Evolutionary conservation across 2,329 filamentous ascomycete genomes (phyloP), one percentile per base, ranked within the genome.

Genomic region (Camillea tinctor): DNA sequence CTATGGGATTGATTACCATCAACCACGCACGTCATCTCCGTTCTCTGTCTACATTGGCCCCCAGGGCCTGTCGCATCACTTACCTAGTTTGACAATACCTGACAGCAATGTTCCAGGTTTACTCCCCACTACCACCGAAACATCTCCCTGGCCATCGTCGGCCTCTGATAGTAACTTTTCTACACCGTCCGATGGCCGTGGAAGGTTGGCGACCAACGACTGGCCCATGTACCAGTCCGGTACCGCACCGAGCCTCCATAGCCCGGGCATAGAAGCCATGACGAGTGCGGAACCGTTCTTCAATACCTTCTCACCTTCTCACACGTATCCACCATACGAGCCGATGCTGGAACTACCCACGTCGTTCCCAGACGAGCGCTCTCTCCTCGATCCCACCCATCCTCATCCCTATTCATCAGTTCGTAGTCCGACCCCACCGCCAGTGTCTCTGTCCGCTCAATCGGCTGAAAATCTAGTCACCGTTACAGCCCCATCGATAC

Each of bases 401-500:
- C 60, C 75, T 44, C 72, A 76, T 50, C 70, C 74, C 50, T 76
- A 76, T 61, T 75, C 74, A 69, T 74, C 78, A 71, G 76, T 82
- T 75, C 80, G 81, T 77, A 80, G 77, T 73, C 74, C 78, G 64
- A 80, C 80, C 70, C 80, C 81, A 74, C 75, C 76, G 70, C 71
- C 77, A 68, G 71, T 78, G 66, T 65, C 72, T 61, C 76, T 72
- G 56, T 75, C 78, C 70, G 75, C 77, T 71, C 77, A 79, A 74
- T 75, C 76, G 67, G 76, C 76, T 73, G 81, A 82, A 72, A 76
- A 78, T 73, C 67, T 84, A 76, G 76, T 82, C 72, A 79, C 78
- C 67, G 68, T 79, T 65, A 71, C 79, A 58, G 69, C 76, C 63
- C 69, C 78, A 61, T 68, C 69, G 64, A 53, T 79, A 60, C 72